Percentiles rank a stretch among this genome's conserved stretches.
phyloP scores from a whole-genome alignment of 257 asterid species.

The Solanum pennellii region DNA sequence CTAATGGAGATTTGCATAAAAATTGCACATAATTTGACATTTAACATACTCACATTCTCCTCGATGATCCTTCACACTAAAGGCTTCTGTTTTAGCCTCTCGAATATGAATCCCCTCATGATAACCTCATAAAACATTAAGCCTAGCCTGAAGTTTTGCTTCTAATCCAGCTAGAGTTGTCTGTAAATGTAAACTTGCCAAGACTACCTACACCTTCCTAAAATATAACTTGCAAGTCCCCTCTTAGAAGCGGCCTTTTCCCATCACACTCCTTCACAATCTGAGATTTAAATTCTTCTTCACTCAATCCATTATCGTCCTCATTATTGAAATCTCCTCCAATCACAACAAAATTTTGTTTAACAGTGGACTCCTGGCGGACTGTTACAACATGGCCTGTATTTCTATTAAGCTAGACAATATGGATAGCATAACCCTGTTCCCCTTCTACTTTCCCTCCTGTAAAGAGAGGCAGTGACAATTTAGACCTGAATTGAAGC shows the following conservation, averaged over 20 bases:
- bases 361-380: conserved; percentile 18
- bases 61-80: conserved; percentile 97
- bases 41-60: conserved; percentile 73
- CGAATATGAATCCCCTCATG: conserved; percentile 58
- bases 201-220: conserved; percentile 23
- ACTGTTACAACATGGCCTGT: conserved; percentile 10
- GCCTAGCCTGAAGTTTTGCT: conserved; percentile 89
- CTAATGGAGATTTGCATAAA: neutral
- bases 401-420: conserved; percentile 17
- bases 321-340: conserved; percentile 26
- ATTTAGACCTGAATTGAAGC: conserved; percentile 16
- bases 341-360: conserved; percentile 20
- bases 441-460: conserved; percentile 21
- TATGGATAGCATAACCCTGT: conserved; percentile 7
- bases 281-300: conserved; percentile 17
- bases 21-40: neutral
- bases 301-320: conserved; percentile 16
- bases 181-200: conserved; percentile 46
- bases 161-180: conserved; percentile 97
- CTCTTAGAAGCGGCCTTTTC: conserved; percentile 25
- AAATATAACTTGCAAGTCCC: conserved; percentile 22
- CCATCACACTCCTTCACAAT: conserved; percentile 23
- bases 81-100: conserved; percentile 94
- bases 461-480: conserved; percentile 23
- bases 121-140: conserved; percentile 57